Percentiles rank a stretch among this genome's conserved stretches.
Evolutionary conservation across 179 eudicot species (phyloP).

Genomic region (Beta macrorhiza): DNA sequence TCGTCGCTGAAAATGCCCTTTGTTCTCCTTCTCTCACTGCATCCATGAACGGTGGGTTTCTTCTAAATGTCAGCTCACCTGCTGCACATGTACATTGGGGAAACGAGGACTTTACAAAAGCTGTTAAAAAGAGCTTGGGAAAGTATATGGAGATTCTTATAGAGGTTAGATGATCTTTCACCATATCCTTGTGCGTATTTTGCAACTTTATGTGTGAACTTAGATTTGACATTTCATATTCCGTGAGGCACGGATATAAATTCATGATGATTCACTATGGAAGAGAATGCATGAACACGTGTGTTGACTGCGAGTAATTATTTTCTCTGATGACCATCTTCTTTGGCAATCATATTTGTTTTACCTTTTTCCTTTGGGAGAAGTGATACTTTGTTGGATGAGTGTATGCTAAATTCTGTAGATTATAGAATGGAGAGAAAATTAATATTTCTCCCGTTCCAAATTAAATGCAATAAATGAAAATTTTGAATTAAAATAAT

Average conservation of each 20-base stretch:
- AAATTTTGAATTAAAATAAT: too few relatives aligned
- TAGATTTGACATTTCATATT: neutral
- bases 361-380: too few relatives aligned
- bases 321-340: too few relatives aligned
- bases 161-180: constrained; percentile 55
- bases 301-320: too few relatives aligned
- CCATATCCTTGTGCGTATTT: neutral
- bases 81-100: constrained; percentile 80
- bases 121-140: constrained; percentile 69
- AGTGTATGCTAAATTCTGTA: too few relatives aligned
- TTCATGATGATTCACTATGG: neutral
- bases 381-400: too few relatives aligned
- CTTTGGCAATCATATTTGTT: too few relatives aligned
- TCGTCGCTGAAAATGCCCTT: constrained; percentile 75
- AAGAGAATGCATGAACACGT: too few relatives aligned
- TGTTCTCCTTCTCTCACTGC: constrained; percentile 81
- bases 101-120: constrained; percentile 71
- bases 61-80: constrained; percentile 84
- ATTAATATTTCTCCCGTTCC: too few relatives aligned
- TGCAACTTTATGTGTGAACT: neutral
- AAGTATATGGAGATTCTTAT: constrained; percentile 66
- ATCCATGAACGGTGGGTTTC: constrained; percentile 82
- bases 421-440: too few relatives aligned
- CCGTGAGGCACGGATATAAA: neutral
- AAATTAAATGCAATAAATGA: too few relatives aligned